Evolutionary conservation across 257 asterid species (phyloP).

Genomic region (Salvia rosmarinus): DNA sequence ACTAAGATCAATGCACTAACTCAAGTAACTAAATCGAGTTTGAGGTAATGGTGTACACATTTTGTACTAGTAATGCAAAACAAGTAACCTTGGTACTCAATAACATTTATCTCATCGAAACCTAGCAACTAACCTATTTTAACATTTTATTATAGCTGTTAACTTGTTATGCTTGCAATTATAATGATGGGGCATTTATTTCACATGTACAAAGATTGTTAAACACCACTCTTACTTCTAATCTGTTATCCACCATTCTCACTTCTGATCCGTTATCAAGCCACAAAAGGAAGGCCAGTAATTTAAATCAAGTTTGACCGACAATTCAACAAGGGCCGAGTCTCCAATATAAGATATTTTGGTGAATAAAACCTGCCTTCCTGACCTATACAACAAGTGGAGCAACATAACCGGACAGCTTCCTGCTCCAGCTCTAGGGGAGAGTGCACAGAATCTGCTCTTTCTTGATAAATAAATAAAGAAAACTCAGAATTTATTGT

Average conservation of each 20-base stretch:
- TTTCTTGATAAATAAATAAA: neutral
- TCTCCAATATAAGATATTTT: neutral
- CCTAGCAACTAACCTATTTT: neutral
- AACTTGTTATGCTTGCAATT: too few species aligned
- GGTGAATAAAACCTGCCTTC: neutral
- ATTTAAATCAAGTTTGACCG: neutral
- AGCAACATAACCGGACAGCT: constrained; percentile 7
- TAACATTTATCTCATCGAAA: neutral
- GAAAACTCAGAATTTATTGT: neutral
- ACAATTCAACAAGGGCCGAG: neutral
- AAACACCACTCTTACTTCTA: neutral
- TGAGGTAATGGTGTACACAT: neutral
- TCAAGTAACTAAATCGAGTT: neutral
- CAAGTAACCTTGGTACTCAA: neutral
- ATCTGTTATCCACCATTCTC: neutral
- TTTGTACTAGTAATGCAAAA: neutral
- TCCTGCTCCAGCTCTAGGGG: neutral
- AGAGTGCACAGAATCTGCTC: neutral
- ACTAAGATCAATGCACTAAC: neutral
- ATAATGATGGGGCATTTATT: neutral
- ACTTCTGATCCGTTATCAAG: neutral
- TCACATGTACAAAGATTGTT: neutral
- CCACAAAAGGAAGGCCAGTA: neutral
- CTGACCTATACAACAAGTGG: neutral
- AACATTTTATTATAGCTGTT: neutral